Evolutionary conservation across 768 basidiomycete species (phyloP).

Genomic region (Pleurotus pulmonarius): DNA sequence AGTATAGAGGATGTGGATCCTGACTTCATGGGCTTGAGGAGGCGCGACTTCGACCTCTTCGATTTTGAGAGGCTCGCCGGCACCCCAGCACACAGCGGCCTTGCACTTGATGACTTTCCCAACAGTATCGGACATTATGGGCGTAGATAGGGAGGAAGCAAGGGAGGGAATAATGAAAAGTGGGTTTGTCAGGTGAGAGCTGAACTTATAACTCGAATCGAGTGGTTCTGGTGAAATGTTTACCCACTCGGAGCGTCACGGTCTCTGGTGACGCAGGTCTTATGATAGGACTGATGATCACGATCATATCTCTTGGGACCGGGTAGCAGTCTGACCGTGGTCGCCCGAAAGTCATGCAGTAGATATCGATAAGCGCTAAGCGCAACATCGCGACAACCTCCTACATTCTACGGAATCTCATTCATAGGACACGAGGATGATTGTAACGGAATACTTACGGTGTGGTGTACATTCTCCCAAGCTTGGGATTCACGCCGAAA

Average conservation of each 20-base stretch:
- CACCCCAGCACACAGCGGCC: constrained; percentile 95
- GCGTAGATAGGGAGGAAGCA: constrained; percentile 14
- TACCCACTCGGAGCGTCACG: not conserved
- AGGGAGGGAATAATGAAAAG: constrained; percentile 17
- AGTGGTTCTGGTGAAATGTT: not conserved
- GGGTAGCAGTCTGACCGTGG: not conserved
- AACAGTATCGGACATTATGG: constrained; percentile 65
- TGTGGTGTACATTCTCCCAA: no score
- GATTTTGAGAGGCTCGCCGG: constrained; percentile 78
- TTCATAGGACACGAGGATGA: no score
- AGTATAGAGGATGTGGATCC: constrained; percentile 89
- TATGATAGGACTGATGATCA: constrained; percentile 7
- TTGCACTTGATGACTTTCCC: constrained; percentile 85
- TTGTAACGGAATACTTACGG: no score
- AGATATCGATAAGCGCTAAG: constrained; percentile 1
- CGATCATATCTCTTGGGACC: constrained; percentile 3
- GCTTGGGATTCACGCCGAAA: no score
- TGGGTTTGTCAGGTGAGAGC: not conserved
- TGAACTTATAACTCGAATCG: constrained; percentile 1
- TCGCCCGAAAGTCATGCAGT: no score
- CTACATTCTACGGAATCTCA: no score
- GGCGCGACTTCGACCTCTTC: constrained; percentile 95
- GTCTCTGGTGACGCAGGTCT: constrained; percentile 3
- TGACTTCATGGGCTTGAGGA: constrained; percentile 85
- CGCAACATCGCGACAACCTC: no score